Evolutionary conservation across 352 stramenopile genomes (phyloP), one percentile per base, ranked within the genome.

Genomic region (Globisporangium mamillatum): DNA sequence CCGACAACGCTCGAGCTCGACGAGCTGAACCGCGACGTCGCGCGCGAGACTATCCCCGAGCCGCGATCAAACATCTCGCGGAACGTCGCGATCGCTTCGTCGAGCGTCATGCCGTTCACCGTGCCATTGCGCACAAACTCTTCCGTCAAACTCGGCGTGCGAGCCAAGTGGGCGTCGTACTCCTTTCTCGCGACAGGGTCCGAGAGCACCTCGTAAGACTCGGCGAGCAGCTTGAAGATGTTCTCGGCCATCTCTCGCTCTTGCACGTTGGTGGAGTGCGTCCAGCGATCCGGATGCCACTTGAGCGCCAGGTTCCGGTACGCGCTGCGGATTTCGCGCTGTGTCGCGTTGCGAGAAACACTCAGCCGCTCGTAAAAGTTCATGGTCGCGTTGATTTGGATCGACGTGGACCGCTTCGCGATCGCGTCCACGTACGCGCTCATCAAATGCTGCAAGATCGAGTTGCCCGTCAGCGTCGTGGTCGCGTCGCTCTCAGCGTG

Each of bases 221-320:
- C 89, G 14, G 89, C 89, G 20, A 95, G 69, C 6, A 96, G 65
- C 65, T 96, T 96, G 61, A 96, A 96, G 20, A 91, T 79, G 41
- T 89, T 74, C 52, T 94, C 87, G 8, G 86, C 87, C 24, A 84
- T 86, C 16, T 88, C 74, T 57, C 86, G 76, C 63, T 95, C 87
- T 29, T 85, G 70, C 4, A 83, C 67, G n/a, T 79, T 82, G 6
- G 63, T 20, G 2, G 41, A 24, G 14, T 55, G 64, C 8, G 88
- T 71, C 85, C 84, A 95, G 4, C 87, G 86, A 70, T 96, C 89
- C 4, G 89, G 87, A 65, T 96, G 89, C 89, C 89, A 96, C 63
- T 93, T 93, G n/a, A 96, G 68, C 18, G 89, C 89, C 12, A 94
- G 60, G 4, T 72, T 69, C 34, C 89, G 91, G 74, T 96, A 96